These are phyloP conservation scores for Pharus latifolius DNA, from an alignment of 176 grass and related monocot genomes.

Conservation along the genomic window DNA sequence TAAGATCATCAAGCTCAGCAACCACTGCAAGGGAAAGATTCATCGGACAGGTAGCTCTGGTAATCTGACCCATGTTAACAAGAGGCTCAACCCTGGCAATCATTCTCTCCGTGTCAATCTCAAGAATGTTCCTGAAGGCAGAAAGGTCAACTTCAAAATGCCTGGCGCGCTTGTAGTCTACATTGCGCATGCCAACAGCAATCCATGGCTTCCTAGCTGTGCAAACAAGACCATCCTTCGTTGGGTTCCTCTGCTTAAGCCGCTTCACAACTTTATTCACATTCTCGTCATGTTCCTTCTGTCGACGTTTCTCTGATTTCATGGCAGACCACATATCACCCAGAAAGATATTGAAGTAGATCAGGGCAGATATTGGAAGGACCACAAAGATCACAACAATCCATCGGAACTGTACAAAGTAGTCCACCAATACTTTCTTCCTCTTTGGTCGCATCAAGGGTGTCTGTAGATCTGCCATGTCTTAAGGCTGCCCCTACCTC, in stretches of 20 bases:
- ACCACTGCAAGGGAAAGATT: slow-evolving; percentile 71
- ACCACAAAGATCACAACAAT: slow-evolving; percentile 76
- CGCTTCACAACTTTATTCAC: slow-evolving; percentile 72
- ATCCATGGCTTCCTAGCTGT: slow-evolving; percentile 90
- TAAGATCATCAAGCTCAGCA: slow-evolving; percentile 90
- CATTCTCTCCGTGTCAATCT: slow-evolving; percentile 81
- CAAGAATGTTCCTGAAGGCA: slow-evolving; percentile 73
- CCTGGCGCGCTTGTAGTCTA: slow-evolving; percentile 82
- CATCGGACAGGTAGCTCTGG: slow-evolving; percentile 67
- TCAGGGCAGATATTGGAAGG: slow-evolving; percentile 50
- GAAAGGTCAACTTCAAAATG: slow-evolving; percentile 95
- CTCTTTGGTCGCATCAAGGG: slow-evolving; percentile 56
- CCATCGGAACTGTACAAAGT: slow-evolving; percentile 78
- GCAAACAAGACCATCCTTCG: slow-evolving; percentile 92
- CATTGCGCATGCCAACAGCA: slow-evolving; percentile 85
- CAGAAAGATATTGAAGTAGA: slow-evolving; percentile 66
- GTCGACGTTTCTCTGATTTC: slow-evolving; percentile 70
- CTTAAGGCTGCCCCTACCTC: slow-evolving; percentile 23
- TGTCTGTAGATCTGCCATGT: slow-evolving; percentile 61
- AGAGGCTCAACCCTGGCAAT: slow-evolving; percentile 74
- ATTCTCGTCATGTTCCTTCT: slow-evolving; percentile 67
- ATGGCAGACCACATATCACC: slow-evolving; percentile 59
- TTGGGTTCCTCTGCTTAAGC: slow-evolving; percentile 79
- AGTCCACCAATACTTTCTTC: slow-evolving; percentile 71
- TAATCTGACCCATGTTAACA: slow-evolving; percentile 94